Percentiles rank a stretch among this genome's conserved stretches.
These are phyloP conservation scores for Fusarium sp. DNA, from an alignment of 2,329 filamentous ascomycete genomes.

Conservation along the genomic window DNA sequence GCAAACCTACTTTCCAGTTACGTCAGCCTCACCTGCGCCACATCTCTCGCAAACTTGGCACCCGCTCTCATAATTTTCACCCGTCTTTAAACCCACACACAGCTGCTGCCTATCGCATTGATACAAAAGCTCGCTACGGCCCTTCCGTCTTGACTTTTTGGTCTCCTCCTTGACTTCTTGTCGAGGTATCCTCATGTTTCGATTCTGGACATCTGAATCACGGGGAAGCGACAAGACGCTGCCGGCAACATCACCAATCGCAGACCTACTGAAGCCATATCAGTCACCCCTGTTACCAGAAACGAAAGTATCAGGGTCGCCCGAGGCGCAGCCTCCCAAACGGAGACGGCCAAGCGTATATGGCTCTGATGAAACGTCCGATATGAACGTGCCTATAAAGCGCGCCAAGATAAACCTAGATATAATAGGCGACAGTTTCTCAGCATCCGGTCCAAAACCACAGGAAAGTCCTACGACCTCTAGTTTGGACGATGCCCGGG, in stretches of 20 bases:
- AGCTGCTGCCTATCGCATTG: slow-evolving; percentile 34
- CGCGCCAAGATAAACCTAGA: slow-evolving; percentile 52
- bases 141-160: slow-evolving; percentile 29
- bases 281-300: slow-evolving; percentile 47
- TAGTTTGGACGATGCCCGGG: slow-evolving; percentile 66
- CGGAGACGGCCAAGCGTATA: slow-evolving; percentile 52
- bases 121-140: slow-evolving; percentile 26
- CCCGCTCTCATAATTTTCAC: slow-evolving; percentile 16
- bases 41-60: slow-evolving; percentile 19
- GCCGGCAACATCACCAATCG: slow-evolving; percentile 55
- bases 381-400: slow-evolving; percentile 50
- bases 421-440: slow-evolving; percentile 36
- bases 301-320: slow-evolving; percentile 39
- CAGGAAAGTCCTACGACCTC: slow-evolving; percentile 32
- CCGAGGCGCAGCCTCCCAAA: slow-evolving; percentile 49
- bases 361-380: slow-evolving; percentile 42
- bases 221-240: slow-evolving; percentile 65
- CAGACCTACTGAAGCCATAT: slow-evolving; percentile 43
- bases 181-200: slow-evolving; percentile 66
- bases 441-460: slow-evolving; percentile 31
- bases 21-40: slow-evolving; percentile 46
- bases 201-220: slow-evolving; percentile 68
- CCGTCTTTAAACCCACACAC: slow-evolving; percentile 9
- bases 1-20: slow-evolving; percentile 40
- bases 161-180: slow-evolving; percentile 31